A percentile compares a stretch with the other conserved stretches of the same genome.
Conservation (phyloP, 2,329 filamentous ascomycete species). For the Penicillium sp. region DNA sequence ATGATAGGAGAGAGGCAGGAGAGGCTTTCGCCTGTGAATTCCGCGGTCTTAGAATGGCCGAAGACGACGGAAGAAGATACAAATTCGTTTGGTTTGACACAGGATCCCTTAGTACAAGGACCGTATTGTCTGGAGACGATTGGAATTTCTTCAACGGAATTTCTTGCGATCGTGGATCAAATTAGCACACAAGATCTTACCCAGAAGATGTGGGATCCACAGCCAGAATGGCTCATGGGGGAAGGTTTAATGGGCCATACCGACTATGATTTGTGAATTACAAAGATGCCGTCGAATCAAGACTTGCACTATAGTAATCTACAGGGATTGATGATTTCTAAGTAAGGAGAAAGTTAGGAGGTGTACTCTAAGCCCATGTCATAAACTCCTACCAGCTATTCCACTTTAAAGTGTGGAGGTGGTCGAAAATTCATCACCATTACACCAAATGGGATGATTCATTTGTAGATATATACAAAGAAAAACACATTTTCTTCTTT, state of each 20-base stretch:
- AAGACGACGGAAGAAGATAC: neutral
- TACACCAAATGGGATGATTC: too few species aligned
- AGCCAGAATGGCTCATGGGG: slow-evolving; percentile 4
- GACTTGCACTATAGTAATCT: too few species aligned
- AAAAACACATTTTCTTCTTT: too few species aligned
- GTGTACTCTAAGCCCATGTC: too few species aligned
- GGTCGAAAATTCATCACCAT: too few species aligned
- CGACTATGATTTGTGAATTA: neutral
- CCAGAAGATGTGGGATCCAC: slow-evolving; percentile 4
- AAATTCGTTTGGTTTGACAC: neutral
- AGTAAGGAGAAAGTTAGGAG: too few species aligned
- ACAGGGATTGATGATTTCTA: too few species aligned
- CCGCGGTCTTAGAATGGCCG: neutral
- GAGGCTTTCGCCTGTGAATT: neutral
- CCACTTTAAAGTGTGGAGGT: too few species aligned
- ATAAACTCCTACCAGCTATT: too few species aligned
- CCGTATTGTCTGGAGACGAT: slow-evolving; percentile 35
- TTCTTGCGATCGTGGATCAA: slow-evolving; percentile 45
- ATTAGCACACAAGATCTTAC: slow-evolving; percentile 29
- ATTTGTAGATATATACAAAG: too few species aligned
- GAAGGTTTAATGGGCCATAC: neutral
- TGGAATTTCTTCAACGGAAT: slow-evolving; percentile 48
- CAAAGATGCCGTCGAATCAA: too few species aligned
- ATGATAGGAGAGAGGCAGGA: neutral
- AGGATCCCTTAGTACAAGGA: neutral